phyloP scores from a whole-genome alignment of 352 stramenopile genomes.

The Phytophthora rubi region DNA sequence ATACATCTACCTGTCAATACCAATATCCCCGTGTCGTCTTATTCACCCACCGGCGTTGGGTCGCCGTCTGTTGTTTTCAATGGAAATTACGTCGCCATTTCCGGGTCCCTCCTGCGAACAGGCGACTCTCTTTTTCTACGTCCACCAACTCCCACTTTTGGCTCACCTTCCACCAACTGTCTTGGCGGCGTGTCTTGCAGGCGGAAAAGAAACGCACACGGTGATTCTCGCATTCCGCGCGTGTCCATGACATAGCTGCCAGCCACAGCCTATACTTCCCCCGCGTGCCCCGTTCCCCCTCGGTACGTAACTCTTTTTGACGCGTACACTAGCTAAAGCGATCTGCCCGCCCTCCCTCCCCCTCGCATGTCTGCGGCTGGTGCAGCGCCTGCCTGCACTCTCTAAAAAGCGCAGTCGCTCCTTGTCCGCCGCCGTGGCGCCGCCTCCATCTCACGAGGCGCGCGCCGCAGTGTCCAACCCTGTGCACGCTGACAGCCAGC shows the following conservation, averaged over 20 bases:
- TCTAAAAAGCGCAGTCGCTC: constrained; percentile 13
- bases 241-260: constrained; percentile 27
- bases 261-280: constrained; percentile 25
- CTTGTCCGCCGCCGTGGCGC: background rate
- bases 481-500: background rate
- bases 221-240: constrained; percentile 7
- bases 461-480: background rate
- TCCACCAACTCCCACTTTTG: background rate
- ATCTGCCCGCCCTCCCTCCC: constrained; percentile 1
- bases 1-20: too few relatives aligned
- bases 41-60: too few relatives aligned
- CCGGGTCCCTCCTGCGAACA: background rate
- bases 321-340: background rate
- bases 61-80: background rate
- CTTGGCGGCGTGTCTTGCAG: constrained; percentile 1
- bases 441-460: background rate
- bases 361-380: constrained; percentile 4
- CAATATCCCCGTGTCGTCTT: too few relatives aligned
- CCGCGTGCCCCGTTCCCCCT: background rate
- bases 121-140: background rate
- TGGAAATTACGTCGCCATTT: background rate
- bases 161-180: too few relatives aligned
- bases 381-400: constrained; percentile 1
- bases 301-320: constrained; percentile 33
- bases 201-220: constrained; percentile 24